Conservation (phyloP, 345 rosid species). For the Acer campestre region DNA sequence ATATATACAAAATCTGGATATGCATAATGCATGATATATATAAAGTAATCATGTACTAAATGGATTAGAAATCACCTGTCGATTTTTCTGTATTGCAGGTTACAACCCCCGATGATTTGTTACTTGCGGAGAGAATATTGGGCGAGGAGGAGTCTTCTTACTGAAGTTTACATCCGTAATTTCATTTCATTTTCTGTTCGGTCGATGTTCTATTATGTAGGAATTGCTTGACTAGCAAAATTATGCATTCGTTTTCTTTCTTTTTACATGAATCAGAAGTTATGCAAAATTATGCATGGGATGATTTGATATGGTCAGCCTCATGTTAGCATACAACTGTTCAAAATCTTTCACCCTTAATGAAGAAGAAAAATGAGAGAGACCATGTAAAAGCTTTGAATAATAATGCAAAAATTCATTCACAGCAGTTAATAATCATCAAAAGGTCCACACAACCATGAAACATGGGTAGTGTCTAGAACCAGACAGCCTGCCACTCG, state of each 20-base stretch:
- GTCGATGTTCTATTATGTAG: background rate
- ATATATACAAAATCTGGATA: background rate
- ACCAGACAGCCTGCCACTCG: no score
- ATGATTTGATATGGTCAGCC: slow-evolving; percentile 2
- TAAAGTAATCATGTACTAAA: background rate
- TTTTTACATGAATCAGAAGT: background rate
- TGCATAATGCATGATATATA: background rate
- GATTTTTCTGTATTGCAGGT: slow-evolving; percentile 44
- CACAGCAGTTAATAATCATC: background rate
- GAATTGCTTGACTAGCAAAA: background rate
- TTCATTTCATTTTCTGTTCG: background rate
- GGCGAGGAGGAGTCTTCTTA: slow-evolving; percentile 23
- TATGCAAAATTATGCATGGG: background rate
- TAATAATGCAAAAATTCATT: background rate
- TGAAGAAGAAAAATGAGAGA: background rate
- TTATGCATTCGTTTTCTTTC: background rate
- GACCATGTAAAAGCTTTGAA: slow-evolving; percentile 1
- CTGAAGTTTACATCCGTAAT: background rate
- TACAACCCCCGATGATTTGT: slow-evolving; percentile 91
- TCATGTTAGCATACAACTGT: background rate
- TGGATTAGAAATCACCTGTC: background rate
- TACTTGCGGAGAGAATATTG: slow-evolving; percentile 85
- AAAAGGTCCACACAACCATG: no score
- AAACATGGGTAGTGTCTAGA: no score
- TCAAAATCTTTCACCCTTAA: background rate